Evolutionary conservation across 1,284 basidiomycete genomes (phyloP).

Genomic region (Golubevia pallescens): DNA sequence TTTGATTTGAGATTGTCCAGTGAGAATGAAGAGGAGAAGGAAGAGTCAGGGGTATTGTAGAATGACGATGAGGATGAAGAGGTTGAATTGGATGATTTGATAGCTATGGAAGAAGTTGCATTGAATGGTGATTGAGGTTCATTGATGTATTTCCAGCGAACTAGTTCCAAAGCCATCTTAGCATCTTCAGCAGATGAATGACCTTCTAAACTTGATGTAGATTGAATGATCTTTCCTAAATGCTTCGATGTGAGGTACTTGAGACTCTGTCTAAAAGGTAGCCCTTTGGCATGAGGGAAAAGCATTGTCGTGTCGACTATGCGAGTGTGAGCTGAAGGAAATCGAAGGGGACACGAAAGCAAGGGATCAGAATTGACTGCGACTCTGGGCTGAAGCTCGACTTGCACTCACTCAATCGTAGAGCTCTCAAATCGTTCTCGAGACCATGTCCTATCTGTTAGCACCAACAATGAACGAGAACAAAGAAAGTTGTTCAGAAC

Average conservation of each 20-base stretch:
- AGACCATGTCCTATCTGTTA: constrained; percentile 46
- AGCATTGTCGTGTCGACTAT: constrained; percentile 52
- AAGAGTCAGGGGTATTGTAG: no score
- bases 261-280: constrained; percentile 48
- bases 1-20: no score
- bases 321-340: constrained; percentile 26
- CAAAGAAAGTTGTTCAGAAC: not conserved
- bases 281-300: constrained; percentile 47
- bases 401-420: constrained; percentile 29
- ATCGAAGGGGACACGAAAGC: not conserved
- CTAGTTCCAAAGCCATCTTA: constrained; percentile 35
- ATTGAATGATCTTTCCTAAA: constrained; percentile 51
- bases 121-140: not conserved
- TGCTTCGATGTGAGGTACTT: constrained; percentile 38
- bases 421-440: constrained; percentile 54
- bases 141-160: constrained; percentile 9
- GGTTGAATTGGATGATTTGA: not conserved
- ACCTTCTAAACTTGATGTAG: constrained; percentile 17
- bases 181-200: constrained; percentile 56
- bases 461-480: not conserved
- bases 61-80: not conserved
- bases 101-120: not conserved
- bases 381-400: no score
- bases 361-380: not conserved
- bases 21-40: no score